Evolutionary conservation across 2,329 filamentous ascomycete genomes (phyloP), one percentile per base, ranked within the genome.

Genomic region (Fusarium nisikadoi): DNA sequence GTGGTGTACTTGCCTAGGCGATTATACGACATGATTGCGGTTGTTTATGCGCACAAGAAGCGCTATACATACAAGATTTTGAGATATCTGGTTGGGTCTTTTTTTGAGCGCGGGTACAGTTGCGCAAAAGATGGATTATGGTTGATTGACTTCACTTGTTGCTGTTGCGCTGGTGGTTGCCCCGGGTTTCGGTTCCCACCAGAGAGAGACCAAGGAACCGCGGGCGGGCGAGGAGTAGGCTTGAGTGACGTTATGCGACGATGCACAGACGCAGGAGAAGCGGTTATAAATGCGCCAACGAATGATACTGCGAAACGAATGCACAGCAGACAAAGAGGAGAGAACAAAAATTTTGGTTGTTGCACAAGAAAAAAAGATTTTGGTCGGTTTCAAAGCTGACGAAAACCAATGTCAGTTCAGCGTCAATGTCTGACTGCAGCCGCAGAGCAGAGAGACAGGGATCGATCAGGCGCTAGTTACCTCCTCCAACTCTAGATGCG

Each of bases 11-110:
- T 87, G 89, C 91, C 90, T 86, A 93, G 82, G 77, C 91, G 90
- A 85, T 93, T 92, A 85, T 94, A 94, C 80, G 90, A 89, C 90
- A 93, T 93, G 83, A 80, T 83, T 59, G 76, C 68, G 70, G 39
- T 58, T 57, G 71, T 72, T 66, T 65, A 69, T 71, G 75, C 75
- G 75, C 75, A 75, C 71, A 65, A 42, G 39, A 63, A 64, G 75
- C 66, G 75, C 74, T 62, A 42, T 68, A 56, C 55, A 64, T 50
- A 63, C 52, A 43, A 31, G 36, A 12, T 20, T 31, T 29, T n/a
- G 29, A 49, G 39, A 36, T 70, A 45, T 65, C 29, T 65, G 63
- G 69, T 68, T 62, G 70, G 72, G 45, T 45, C 31, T 42, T 56
- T 36, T 49, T 52, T 42, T 17, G 31, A 29, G 42, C 39, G 58